Evolutionary conservation across 2,329 filamentous ascomycete species (phyloP).

Genomic region (Fusarium nisikadoi): DNA sequence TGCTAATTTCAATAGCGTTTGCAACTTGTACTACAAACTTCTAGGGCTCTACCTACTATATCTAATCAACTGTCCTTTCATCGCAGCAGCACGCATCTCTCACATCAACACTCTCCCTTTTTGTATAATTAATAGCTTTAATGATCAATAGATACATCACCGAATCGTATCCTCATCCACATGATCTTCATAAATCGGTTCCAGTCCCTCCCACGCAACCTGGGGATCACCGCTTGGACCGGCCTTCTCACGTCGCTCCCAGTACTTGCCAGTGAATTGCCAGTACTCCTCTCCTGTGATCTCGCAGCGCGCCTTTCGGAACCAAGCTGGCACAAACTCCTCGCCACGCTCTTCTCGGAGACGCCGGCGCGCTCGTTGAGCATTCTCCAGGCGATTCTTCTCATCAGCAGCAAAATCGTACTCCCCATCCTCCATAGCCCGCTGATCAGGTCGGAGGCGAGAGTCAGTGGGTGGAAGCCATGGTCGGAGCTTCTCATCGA

Average conservation of each 20-base stretch:
- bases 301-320: constrained; percentile 76
- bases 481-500: constrained; percentile 81
- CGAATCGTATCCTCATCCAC: constrained; percentile 22
- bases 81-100: background rate
- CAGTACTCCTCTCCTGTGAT: constrained; percentile 90
- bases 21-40: constrained; percentile 10
- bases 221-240: constrained; percentile 65
- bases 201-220: constrained; percentile 73
- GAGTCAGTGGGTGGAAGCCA: constrained; percentile 93
- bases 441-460: constrained; percentile 89
- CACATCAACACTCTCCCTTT: background rate
- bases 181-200: constrained; percentile 74
- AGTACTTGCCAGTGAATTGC: constrained; percentile 90
- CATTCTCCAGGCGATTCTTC: constrained; percentile 95
- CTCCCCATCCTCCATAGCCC: constrained; percentile 98
- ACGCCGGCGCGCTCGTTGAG: constrained; percentile 80
- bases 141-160: constrained; percentile 1
- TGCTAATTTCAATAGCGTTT: background rate
- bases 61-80: background rate
- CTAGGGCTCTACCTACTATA: background rate
- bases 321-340: constrained; percentile 88
- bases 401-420: constrained; percentile 93
- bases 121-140: constrained; percentile 7
- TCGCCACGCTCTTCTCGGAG: constrained; percentile 80
- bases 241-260: constrained; percentile 76